Evolutionary conservation across 805 yeast species (phyloP).

Genomic region (Lipomyces anomalus): DNA sequence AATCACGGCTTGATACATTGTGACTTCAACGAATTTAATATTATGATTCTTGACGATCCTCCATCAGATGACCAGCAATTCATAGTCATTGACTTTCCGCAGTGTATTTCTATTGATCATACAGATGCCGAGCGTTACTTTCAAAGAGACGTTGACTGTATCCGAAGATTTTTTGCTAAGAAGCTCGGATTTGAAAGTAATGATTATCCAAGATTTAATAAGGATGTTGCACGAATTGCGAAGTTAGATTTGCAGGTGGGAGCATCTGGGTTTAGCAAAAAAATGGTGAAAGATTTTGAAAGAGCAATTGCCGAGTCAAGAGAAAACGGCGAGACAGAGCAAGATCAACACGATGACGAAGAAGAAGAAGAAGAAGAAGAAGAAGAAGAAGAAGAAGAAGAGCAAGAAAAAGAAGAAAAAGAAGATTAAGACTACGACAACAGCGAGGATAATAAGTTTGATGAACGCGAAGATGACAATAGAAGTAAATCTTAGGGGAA

Average conservation of each 20-base stretch:
- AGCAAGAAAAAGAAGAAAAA: conserved; percentile 30
- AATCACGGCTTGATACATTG: conserved; percentile 91
- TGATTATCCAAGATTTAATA: conserved; percentile 74
- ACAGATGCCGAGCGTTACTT: conserved; percentile 82
- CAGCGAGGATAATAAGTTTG: conserved; percentile 36
- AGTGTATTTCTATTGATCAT: conserved; percentile 90
- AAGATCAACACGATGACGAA: too few species aligned
- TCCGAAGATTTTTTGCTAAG: conserved; percentile 72
- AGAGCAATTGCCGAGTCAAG: conserved; percentile 52
- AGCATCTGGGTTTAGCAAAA: conserved; percentile 79
- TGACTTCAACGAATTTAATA: conserved; percentile 95
- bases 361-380: conserved; percentile 41
- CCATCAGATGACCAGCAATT: conserved; percentile 54
- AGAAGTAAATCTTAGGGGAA: background rate
- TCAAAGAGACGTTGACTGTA: conserved; percentile 88
- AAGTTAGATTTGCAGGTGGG: conserved; percentile 78
- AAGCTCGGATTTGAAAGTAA: conserved; percentile 71
- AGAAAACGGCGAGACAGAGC: conserved; percentile 32
- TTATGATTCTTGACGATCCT: conserved; percentile 61
- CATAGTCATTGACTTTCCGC: conserved; percentile 96
- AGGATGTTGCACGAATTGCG: conserved; percentile 66
- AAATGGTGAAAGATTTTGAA: conserved; percentile 62
- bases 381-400: conserved; percentile 41
- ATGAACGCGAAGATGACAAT: conserved; percentile 31
- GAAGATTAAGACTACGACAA: conserved; percentile 27